Evolutionary conservation across 441 rosid genomes (phyloP).

Genomic region (Pelargonium citronellum): DNA sequence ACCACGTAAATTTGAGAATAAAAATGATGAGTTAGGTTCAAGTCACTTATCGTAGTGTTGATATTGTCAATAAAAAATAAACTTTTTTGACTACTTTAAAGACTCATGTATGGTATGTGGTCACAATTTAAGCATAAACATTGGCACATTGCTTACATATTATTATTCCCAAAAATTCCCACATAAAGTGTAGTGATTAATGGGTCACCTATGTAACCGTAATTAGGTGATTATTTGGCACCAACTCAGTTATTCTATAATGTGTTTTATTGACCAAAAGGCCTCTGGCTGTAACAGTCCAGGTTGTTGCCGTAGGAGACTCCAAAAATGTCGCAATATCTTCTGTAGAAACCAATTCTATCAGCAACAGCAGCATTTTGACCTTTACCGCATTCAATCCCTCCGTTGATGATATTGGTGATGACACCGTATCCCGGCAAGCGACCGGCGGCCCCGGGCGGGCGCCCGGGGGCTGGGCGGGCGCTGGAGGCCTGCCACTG

Average conservation of each 20-base stretch:
- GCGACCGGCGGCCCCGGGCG: slow-evolving; percentile 53
- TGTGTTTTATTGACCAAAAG: slow-evolving; percentile 18
- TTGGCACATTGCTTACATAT: too few species aligned
- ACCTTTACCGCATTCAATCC: slow-evolving; percentile 63
- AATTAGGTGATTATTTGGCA: background rate
- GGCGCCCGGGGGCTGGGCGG: too few species aligned
- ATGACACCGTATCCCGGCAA: slow-evolving; percentile 63
- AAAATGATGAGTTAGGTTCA: too few species aligned
- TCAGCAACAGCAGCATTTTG: slow-evolving; percentile 51
- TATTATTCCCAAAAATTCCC: too few species aligned
- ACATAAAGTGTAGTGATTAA: too few species aligned
- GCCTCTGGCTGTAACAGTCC: slow-evolving; percentile 61
- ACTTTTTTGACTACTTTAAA: too few species aligned
- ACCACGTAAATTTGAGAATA: too few species aligned
- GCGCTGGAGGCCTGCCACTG: slow-evolving; percentile 30
- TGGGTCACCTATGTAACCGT: too few species aligned
- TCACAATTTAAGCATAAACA: too few species aligned
- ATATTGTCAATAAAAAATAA: too few species aligned
- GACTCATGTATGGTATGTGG: too few species aligned
- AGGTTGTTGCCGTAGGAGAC: slow-evolving; percentile 53
- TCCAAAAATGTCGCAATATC: slow-evolving; percentile 52
- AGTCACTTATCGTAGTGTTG: too few species aligned
- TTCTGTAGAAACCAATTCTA: slow-evolving; percentile 57
- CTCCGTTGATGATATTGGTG: slow-evolving; percentile 78
- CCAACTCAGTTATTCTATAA: background rate